These are phyloP conservation scores for Podaxis carcinomalis DNA, from an alignment of 768 basidiomycete genomes.

Conservation along the genomic window DNA sequence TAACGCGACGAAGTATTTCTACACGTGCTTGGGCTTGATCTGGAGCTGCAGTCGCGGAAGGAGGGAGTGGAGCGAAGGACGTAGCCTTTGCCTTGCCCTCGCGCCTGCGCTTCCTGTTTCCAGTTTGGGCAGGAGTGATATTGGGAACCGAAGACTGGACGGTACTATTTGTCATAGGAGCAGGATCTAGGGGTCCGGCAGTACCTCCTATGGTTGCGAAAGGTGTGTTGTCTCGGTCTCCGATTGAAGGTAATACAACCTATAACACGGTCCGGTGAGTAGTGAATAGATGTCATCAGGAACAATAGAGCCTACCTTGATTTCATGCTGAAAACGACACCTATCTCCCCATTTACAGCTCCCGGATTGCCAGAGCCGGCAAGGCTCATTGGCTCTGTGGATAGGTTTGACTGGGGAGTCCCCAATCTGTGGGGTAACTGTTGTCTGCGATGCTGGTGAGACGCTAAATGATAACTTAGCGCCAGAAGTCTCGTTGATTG, in stretches of 20 bases:
- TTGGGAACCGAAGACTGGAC: not conserved
- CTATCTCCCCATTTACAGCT: constrained; percentile 7
- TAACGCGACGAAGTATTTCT: not conserved
- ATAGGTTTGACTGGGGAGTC: not conserved
- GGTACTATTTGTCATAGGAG: not conserved
- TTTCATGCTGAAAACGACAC: constrained; percentile 5
- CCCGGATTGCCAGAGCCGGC: not conserved
- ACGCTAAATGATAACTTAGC: not conserved
- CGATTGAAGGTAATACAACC: not conserved
- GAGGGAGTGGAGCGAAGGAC: not conserved
- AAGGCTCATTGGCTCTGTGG: not conserved
- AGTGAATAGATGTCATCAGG: not conserved
- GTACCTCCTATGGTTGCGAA: not conserved
- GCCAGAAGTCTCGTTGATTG: not conserved
- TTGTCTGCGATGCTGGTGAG: not conserved
- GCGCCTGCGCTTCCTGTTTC: not conserved
- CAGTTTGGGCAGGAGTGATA: not conserved
- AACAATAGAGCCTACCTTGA: not conserved
- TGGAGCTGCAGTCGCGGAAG: not conserved
- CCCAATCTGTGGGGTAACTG: not conserved
- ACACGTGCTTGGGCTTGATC: not conserved
- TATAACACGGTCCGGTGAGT: not conserved
- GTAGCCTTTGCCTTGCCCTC: not conserved
- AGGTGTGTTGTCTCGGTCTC: not conserved
- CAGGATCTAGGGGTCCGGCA: not conserved